A percentile compares a stretch with the other conserved stretches of the same genome.
phyloP scores from a whole-genome alignment of 495 filamentous ascomycete species.

The Penicillium egyptiacum region DNA sequence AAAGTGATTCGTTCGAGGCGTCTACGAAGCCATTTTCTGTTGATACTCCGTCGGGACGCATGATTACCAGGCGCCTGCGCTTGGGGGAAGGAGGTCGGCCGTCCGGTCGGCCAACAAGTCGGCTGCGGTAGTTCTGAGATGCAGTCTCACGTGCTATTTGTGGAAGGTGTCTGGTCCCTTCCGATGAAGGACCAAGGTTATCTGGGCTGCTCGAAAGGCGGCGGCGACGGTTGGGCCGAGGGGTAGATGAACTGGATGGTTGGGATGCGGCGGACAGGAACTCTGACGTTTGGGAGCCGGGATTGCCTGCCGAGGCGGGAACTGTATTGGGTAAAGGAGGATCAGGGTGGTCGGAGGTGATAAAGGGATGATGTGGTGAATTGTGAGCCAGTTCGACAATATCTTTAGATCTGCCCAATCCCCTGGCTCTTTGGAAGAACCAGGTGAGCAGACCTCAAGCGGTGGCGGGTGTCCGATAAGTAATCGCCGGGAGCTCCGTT shows the following conservation, averaged over 20 bases:
- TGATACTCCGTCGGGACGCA: conserved; percentile 59
- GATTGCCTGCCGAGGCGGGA: conserved; percentile 21
- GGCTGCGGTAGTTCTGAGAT: conserved; percentile 26
- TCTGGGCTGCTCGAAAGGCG: conserved; percentile 35
- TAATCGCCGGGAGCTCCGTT: conserved; percentile 12
- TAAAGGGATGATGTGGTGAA: conserved; percentile 49
- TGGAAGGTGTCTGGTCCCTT: conserved; percentile 25
- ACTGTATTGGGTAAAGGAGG: conserved; percentile 40
- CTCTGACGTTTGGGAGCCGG: conserved; percentile 19
- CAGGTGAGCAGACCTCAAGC: conserved; percentile 49
- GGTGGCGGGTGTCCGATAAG: conserved; percentile 12
- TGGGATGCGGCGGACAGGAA: conserved; percentile 12
- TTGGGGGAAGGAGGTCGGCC: conserved; percentile 51
- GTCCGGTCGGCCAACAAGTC: conserved; percentile 32
- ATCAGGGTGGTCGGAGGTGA: conserved; percentile 60
- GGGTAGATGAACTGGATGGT: conserved; percentile 11
- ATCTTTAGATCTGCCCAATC: conserved; percentile 47
- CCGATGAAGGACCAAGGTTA: conserved; percentile 14
- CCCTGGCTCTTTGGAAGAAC: conserved; percentile 51
- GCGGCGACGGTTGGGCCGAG: conserved; percentile 26
- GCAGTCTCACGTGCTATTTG: conserved; percentile 32
- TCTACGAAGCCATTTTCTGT: conserved; percentile 50
- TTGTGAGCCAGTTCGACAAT: conserved; percentile 66
- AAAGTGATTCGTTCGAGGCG: conserved; percentile 47
- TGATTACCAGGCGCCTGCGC: conserved; percentile 62